Evolutionary conservation across 306 rosid genomes (phyloP).

Genomic region (Carpinus viminea): DNA sequence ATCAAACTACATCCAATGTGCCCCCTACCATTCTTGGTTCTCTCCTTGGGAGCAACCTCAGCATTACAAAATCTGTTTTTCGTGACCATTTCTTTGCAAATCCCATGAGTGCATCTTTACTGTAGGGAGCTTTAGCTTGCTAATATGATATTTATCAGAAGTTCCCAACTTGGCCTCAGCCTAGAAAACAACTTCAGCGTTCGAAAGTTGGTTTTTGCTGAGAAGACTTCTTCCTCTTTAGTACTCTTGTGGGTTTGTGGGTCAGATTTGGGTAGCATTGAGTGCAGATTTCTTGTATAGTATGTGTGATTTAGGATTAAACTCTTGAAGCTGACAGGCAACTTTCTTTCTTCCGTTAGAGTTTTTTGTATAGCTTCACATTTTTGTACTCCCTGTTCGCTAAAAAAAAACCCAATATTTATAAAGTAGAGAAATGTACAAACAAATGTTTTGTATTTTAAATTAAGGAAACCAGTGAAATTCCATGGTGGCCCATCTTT

Average conservation of each 20-base stretch:
- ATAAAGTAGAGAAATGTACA: not conserved
- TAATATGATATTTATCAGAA: not conserved
- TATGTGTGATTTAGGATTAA: not conserved
- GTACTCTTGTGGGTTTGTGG: not conserved
- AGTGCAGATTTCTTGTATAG: not conserved
- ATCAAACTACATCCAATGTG: constrained; percentile 44
- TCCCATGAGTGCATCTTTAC: constrained; percentile 67
- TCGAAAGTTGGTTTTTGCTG: not conserved
- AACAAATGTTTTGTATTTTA: not conserved
- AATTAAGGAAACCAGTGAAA: not conserved
- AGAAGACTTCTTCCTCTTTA: not conserved
- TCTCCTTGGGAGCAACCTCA: constrained; percentile 51
- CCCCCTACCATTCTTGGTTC: constrained; percentile 53
- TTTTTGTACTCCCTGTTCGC: not conserved
- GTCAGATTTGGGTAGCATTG: not conserved
- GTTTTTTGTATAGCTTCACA: not conserved
- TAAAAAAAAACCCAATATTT: not conserved
- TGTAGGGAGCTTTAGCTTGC: constrained; percentile 38
- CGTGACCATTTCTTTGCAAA: constrained; percentile 81
- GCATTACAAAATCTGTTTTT: constrained; percentile 39
- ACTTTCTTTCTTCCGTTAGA: not conserved
- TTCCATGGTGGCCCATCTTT: no score
- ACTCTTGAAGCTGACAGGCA: no score
- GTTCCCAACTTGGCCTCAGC: not conserved
- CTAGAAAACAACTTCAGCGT: not conserved